These are phyloP conservation scores for Kwoniella sp. DNA, from an alignment of 768 basidiomycete genomes.

Conservation along the genomic window DNA sequence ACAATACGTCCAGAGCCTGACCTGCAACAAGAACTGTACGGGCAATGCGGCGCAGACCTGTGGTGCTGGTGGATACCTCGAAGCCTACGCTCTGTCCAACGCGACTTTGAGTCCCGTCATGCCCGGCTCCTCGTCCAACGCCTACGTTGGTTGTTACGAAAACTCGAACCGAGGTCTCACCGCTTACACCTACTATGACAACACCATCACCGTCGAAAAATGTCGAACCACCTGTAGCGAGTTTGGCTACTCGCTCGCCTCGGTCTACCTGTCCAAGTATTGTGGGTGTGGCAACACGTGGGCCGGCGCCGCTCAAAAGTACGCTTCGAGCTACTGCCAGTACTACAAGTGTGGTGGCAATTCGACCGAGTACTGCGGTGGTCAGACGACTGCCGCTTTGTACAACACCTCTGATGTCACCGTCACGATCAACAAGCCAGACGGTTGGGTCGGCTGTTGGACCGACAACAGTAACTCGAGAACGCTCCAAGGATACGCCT, in stretches of 20 bases:
- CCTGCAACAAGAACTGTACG: conserved; percentile 22
- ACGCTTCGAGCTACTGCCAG: conserved; percentile 33
- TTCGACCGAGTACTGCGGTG: conserved; percentile 41
- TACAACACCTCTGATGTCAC: conserved; percentile 26
- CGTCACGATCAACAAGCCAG: conserved; percentile 16
- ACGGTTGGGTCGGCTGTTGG: conserved; percentile 24
- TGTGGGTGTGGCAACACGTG: conserved; percentile 39
- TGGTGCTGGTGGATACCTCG: conserved; percentile 33
- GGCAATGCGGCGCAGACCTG: conserved; percentile 34
- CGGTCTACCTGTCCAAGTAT: conserved; percentile 26
- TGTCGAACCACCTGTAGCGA: conserved; percentile 32
- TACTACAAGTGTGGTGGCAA: conserved; percentile 43
- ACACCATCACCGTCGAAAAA: conserved; percentile 24
- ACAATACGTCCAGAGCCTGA: conserved; percentile 21
- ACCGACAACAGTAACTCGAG: conserved; percentile 14
- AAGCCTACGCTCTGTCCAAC: conserved; percentile 17
- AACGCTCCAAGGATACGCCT: conserved; percentile 23
- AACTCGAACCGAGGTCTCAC: conserved; percentile 29
- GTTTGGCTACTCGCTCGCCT: conserved; percentile 33
- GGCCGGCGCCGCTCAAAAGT: conserved; percentile 13
- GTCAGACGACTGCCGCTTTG: conserved; percentile 18
- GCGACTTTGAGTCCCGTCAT: conserved; percentile 7
- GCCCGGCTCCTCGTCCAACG: conserved; percentile 14
- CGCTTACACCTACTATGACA: conserved; percentile 22
- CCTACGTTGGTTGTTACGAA: conserved; percentile 31